Evolutionary conservation across 257 asterid genomes (phyloP).

Genomic region (Eucommia ulmoides): DNA sequence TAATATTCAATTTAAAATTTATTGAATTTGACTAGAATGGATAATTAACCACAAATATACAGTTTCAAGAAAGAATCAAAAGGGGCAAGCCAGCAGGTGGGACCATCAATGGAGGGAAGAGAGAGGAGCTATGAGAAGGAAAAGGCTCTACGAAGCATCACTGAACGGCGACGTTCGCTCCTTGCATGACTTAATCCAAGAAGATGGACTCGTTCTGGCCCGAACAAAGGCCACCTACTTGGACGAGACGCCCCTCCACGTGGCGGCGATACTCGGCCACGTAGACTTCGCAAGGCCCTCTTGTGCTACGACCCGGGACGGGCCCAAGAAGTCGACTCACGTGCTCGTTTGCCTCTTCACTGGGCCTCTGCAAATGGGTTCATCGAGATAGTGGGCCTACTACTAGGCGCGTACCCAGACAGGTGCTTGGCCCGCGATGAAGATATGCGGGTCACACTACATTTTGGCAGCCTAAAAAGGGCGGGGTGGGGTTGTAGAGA

Average conservation of each 20-base stretch:
- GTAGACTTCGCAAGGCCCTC: not conserved
- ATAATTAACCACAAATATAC: too few relatives aligned
- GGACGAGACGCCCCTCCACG: too few relatives aligned
- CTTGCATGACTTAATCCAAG: not conserved
- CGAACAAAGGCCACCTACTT: not conserved
- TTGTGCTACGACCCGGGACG: not conserved
- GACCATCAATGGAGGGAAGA: not conserved
- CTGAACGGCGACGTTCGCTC: not conserved
- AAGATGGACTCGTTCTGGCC: not conserved
- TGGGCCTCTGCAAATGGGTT: not conserved
- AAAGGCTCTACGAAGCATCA: not conserved
- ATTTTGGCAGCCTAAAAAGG: not conserved
- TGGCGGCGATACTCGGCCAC: not conserved
- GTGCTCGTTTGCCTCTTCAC: not conserved
- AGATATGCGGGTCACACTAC: not conserved
- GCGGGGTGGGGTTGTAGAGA: not conserved
- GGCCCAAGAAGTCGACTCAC: not conserved
- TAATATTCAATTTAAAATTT: too few relatives aligned
- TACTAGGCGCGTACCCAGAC: not conserved
- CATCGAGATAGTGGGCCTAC: not conserved
- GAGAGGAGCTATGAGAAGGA: not conserved
- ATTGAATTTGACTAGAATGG: too few relatives aligned
- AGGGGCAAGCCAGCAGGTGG: too few relatives aligned
- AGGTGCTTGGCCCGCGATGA: not conserved
- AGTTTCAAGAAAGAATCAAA: too few relatives aligned